Evolutionary conservation across 306 rosid genomes (phyloP), one percentile per base, ranked within the genome.

Genomic region (Ochetophila trinervis): DNA sequence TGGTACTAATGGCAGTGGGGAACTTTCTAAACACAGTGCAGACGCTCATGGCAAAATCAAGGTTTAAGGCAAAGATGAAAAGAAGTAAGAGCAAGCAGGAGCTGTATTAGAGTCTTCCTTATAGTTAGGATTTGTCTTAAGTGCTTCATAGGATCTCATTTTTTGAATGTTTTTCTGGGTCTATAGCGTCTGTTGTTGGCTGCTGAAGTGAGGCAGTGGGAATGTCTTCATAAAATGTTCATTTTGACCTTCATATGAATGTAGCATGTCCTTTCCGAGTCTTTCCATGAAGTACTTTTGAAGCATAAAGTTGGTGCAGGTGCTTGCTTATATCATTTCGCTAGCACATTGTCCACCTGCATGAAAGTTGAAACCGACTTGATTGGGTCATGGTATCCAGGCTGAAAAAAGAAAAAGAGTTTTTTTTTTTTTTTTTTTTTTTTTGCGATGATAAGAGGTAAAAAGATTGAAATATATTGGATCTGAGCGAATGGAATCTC

Each of bases 1-100:
- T 94, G 76, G 86, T 94, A 51, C 36, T 85, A 16, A 94, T 94
- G 99, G 99, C 99, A 52, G 78, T 87, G 45, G 99, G 95, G 76
- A 94, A 94, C 86, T 94, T 94, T 63, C 67, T 71, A 83, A 81
- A 90, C 77, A 94, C 99, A 14, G 97, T 94, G 59, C 84, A 90
- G 77, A 94, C 91, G 15, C 88, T 94, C 67, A 64, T 88, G 90
- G 85, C 19, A 19, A 94, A 94, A 63, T 90, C 97, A 44, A 88
- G 97, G 76, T 86, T 94, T 67, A 94, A 94, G 88, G 99, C 99
- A 48, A 94, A 94, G 86, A 90, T 94, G 96, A 90, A 76, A 74
- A 90, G 74, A 75, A 86, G 78, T 78, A 90, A 76, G 87, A 94
- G 97, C 90, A 94, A 83, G 87, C 96, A 88, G 74, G 88, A 85